Percentiles rank a stretch among this genome's conserved stretches.
Evolutionary conservation across 2,329 filamentous ascomycete genomes (phyloP).

Genomic region (Lachnellula occidentalis): DNA sequence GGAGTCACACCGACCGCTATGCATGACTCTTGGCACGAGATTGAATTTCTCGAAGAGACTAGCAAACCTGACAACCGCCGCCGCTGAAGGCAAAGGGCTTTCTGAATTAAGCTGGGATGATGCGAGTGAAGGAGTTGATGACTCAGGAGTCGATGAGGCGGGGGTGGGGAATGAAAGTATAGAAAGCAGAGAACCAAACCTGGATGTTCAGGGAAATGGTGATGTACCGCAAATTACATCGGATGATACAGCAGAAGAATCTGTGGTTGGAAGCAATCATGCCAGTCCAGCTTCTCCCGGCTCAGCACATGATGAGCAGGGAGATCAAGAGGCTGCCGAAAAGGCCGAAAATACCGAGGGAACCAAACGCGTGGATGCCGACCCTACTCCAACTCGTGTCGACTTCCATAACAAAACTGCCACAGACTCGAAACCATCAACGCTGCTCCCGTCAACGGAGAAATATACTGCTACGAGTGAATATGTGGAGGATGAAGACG

Average conservation of each 20-base stretch:
- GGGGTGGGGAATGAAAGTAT: conserved; percentile 8
- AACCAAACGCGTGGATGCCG: not conserved
- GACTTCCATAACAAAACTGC: not conserved
- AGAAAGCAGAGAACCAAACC: not conserved
- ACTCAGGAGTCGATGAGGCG: conserved; percentile 16
- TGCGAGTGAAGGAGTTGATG: conserved; percentile 19
- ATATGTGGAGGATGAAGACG: conserved; percentile 31
- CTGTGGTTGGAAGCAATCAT: not conserved
- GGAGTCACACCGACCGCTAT: conserved; percentile 48
- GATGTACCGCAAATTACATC: not conserved
- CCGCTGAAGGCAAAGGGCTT: conserved; percentile 49
- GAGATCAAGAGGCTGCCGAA: not conserved
- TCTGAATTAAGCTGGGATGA: conserved; percentile 25
- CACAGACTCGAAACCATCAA: not conserved
- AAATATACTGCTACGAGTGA: not conserved
- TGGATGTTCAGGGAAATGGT: not conserved
- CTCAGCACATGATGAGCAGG: conserved; percentile 1
- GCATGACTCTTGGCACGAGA: conserved; percentile 50
- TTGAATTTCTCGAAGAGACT: conserved; percentile 49
- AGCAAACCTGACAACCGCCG: conserved; percentile 45
- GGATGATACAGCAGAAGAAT: not conserved
- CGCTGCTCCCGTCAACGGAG: not conserved
- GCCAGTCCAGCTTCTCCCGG: not conserved
- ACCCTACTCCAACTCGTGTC: not conserved
- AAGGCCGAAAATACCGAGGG: not conserved